Conservation (phyloP, 2,329 filamentous ascomycete species). For the Epichloe sibirici region DNA sequence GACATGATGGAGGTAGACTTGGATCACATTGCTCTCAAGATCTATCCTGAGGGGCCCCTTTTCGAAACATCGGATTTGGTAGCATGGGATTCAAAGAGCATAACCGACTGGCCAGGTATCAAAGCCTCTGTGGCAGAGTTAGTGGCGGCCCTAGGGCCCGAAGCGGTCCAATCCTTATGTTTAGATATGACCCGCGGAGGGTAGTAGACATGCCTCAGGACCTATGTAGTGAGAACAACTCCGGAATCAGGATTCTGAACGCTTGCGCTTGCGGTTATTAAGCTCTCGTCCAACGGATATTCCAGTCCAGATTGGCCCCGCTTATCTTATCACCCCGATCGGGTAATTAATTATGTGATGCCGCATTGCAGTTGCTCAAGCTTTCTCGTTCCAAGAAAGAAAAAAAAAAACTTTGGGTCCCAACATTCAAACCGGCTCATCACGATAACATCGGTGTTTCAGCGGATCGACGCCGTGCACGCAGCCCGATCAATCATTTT, state of each 20-base stretch:
- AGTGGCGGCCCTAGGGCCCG: conserved; percentile 51
- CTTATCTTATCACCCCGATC: conserved; percentile 1
- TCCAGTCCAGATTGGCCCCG: not conserved
- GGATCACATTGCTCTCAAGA: conserved; percentile 43
- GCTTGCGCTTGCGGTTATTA: too few relatives aligned
- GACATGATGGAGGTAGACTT: conserved; percentile 45
- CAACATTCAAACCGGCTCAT: not conserved
- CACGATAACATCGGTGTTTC: not conserved
- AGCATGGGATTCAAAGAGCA: conserved; percentile 42
- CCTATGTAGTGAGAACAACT: not conserved
- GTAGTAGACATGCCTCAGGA: not conserved
- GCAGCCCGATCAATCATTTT: not conserved
- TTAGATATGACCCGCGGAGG: conserved; percentile 37
- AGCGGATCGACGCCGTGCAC: not conserved
- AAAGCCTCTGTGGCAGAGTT: conserved; percentile 56
- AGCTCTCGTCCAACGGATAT: too few relatives aligned
- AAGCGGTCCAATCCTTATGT: conserved; percentile 43
- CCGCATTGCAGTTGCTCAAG: not conserved
- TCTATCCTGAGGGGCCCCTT: conserved; percentile 25
- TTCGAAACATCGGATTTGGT: conserved; percentile 40
- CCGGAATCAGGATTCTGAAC: not conserved
- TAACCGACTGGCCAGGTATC: conserved; percentile 37
- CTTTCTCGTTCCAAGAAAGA: conserved; percentile 3
- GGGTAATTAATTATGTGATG: not conserved
- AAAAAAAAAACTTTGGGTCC: not conserved